These are phyloP conservation scores for Cladosporium sp. DNA, from an alignment of 2,329 filamentous ascomycete genomes.

Conservation along the genomic window DNA sequence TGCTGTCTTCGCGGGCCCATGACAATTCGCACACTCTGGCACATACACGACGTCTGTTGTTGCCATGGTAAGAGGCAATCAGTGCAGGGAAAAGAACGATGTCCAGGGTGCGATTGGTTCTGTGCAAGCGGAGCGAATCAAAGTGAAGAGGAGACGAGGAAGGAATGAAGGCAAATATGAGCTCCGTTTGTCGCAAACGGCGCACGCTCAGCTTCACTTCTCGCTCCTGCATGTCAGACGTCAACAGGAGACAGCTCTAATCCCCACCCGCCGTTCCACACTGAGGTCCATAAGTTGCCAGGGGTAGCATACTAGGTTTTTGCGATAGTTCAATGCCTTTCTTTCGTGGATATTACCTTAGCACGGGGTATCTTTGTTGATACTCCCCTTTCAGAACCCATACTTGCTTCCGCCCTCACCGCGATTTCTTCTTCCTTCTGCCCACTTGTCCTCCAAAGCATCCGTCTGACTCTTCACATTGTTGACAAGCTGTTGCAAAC, in stretches of 20 bases:
- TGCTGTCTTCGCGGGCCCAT: background rate
- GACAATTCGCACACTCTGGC: constrained; percentile 10
- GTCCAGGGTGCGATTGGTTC: too few species aligned
- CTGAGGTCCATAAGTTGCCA: too few species aligned
- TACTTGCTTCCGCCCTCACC: constrained; percentile 78
- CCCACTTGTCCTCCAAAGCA: constrained; percentile 88
- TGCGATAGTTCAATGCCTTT: too few species aligned
- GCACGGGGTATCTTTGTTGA: too few species aligned
- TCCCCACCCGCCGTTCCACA: too few species aligned
- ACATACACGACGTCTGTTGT: background rate
- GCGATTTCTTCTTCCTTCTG: constrained; percentile 71
- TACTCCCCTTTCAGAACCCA: constrained; percentile 57
- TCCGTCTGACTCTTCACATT: constrained; percentile 78
- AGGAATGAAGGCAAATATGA: background rate
- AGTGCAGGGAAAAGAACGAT: too few species aligned
- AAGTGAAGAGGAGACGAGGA: background rate
- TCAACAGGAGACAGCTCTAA: background rate
- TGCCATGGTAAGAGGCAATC: background rate
- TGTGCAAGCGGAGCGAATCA: too few species aligned
- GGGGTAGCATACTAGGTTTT: too few species aligned
- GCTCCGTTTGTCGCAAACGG: background rate
- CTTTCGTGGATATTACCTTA: too few species aligned
- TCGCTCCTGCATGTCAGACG: background rate
- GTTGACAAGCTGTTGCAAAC: constrained; percentile 78
- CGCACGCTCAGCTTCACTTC: background rate